A percentile compares a stretch with the other conserved stretches of the same genome.
These are phyloP conservation scores for Wakefieldia striispora DNA, from an alignment of 768 basidiomycete species.

Conservation along the genomic window DNA sequence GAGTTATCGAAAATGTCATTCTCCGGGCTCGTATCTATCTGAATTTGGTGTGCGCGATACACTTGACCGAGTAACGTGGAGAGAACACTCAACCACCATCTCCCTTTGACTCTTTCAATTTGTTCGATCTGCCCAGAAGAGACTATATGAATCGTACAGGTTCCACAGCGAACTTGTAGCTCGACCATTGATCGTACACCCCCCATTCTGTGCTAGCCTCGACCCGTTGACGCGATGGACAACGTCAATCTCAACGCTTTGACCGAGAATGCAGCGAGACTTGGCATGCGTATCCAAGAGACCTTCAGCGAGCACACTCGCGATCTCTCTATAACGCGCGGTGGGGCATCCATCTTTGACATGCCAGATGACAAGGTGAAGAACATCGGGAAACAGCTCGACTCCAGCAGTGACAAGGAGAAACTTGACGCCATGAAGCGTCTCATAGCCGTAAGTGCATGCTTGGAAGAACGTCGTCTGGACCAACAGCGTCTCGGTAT, in stretches of 20 bases:
- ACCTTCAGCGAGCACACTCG: constrained; percentile 78
- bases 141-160: constrained; percentile 5
- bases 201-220: constrained; percentile 1
- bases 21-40: not conserved
- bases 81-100: too few species aligned
- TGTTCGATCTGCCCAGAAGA: not conserved
- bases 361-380: constrained; percentile 76
- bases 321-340: constrained; percentile 60
- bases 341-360: constrained; percentile 59
- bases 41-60: not conserved
- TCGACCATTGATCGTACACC: not conserved
- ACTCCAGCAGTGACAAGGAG: constrained; percentile 85
- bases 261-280: constrained; percentile 80
- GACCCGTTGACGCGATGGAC: constrained; percentile 30
- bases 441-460: constrained; percentile 76
- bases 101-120: too few species aligned
- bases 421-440: constrained; percentile 95
- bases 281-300: constrained; percentile 82
- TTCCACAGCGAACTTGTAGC: not conserved
- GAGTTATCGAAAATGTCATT: not conserved
- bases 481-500: constrained; percentile 1
- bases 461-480: not conserved
- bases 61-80: too few species aligned
- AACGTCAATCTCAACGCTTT: constrained; percentile 40
- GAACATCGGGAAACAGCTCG: constrained; percentile 83